A percentile compares a stretch with the other conserved stretches of the same genome.
These are phyloP conservation scores for Neurospora tetraspora DNA, from an alignment of 495 filamentous ascomycete species.

Conservation along the genomic window DNA sequence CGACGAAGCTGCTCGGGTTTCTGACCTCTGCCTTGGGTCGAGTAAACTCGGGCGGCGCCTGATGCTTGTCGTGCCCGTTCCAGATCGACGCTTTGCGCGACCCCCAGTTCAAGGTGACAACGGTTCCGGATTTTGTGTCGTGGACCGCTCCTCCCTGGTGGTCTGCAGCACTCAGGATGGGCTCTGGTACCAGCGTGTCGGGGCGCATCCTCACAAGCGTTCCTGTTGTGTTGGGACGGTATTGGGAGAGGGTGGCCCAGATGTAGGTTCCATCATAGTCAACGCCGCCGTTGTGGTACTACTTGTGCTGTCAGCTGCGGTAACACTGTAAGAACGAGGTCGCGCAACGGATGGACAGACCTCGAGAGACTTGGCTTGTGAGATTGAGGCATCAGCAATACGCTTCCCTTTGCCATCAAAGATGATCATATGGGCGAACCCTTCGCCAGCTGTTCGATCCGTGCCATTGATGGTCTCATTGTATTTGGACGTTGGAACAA, in stretches of 20 bases:
- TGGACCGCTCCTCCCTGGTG: slow-evolving; percentile 28
- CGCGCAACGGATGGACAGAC: background rate
- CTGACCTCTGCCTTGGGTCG: slow-evolving; percentile 7
- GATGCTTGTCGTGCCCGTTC: slow-evolving; percentile 14
- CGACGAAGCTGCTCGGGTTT: slow-evolving; percentile 23
- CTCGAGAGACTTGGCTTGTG: slow-evolving; percentile 15
- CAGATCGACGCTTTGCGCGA: slow-evolving; percentile 22
- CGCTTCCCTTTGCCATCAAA: slow-evolving; percentile 22
- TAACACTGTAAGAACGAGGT: background rate
- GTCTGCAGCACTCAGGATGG: slow-evolving; percentile 19
- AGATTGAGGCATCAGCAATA: slow-evolving; percentile 27
- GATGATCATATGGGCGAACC: slow-evolving; percentile 26
- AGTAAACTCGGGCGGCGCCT: slow-evolving; percentile 16
- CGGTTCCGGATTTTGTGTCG: slow-evolving; percentile 15
- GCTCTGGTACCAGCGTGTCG: slow-evolving; percentile 14
- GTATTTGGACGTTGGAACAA: slow-evolving; percentile 16
- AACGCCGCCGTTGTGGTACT: slow-evolving; percentile 28
- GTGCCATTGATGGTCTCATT: slow-evolving; percentile 21
- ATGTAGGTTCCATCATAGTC: slow-evolving; percentile 33
- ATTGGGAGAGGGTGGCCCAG: slow-evolving; percentile 26
- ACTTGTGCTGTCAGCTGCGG: background rate
- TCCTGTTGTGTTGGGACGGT: slow-evolving; percentile 29
- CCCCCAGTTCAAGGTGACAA: slow-evolving; percentile 30
- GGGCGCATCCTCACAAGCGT: slow-evolving; percentile 25
- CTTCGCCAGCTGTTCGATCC: slow-evolving; percentile 21